Evolutionary conservation across 2,329 filamentous ascomycete species (phyloP), one percentile per base, ranked within the genome.

Genomic region (Apiospora kogelbergensis): DNA sequence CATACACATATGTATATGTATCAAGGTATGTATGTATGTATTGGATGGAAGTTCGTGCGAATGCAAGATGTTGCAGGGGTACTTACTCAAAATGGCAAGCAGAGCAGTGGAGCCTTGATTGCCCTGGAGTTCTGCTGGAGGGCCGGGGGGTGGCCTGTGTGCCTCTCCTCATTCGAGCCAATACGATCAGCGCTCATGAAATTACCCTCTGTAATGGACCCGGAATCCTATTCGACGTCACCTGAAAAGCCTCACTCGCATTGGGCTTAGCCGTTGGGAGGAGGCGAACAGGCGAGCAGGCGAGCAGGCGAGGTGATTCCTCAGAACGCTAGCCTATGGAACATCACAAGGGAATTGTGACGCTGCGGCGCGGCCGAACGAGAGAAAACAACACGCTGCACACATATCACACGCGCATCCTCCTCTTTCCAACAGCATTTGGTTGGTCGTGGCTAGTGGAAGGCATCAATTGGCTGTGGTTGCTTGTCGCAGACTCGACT

Each of bases 191-290:
- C 53, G 30, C 30, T 13, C 9, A 30, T n/a, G 53, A 60, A 37
- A 60, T 60, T 60, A 30, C 53, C 30, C n/a, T 37, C 30, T 60
- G 30, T n/a, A 60, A 60, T 37, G 26, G 53, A 37, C 53, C 53
- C 30, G 53, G 53, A 37, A 13, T 60, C 53, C 30, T 60, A 37
- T 60, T 60, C 53, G 53, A 60, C 30, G 53, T 60, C 53, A 60
- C 53, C 53, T 60, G 53, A 37, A 60, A 60, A 60, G 53, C 53
- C 53, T 60, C 53, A 37, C 6, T 60, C 53, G 53, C 53, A 37
- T 60, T 60, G 30, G 53, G 53, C 30, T n/a, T 60, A 60, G 53
- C 53, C 20, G 53, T 60, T n/a, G 30, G 24, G 11, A 26, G 46
- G 11, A 26, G 13, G 46, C 22, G 22, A 48, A 33, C 4, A 33